phyloP scores from a whole-genome alignment of 306 rosid genomes.

The Glycine soja region DNA sequence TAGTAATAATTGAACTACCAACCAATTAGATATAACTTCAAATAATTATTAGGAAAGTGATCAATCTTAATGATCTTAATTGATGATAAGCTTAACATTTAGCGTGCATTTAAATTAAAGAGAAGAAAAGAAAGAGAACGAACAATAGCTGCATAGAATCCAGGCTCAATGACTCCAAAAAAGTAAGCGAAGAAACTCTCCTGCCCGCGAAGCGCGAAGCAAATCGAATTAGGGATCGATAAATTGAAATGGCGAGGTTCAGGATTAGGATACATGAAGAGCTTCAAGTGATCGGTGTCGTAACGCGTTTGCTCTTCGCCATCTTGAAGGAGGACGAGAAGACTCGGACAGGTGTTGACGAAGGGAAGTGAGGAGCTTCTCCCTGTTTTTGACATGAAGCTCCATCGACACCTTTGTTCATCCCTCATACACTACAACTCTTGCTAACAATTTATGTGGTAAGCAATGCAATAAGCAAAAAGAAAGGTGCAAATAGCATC shows the following conservation, averaged over 20 bases:
- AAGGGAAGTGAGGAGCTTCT: conserved; percentile 64
- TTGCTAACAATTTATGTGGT: background rate
- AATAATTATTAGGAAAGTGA: no score
- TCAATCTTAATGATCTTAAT: no score
- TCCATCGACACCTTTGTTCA: conserved; percentile 55
- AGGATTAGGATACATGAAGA: conserved; percentile 64
- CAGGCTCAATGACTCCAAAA: conserved; percentile 89
- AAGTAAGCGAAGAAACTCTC: conserved; percentile 95
- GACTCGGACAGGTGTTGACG: conserved; percentile 63
- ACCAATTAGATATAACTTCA: no score
- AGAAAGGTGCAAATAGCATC: no score
- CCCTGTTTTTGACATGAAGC: conserved; percentile 64
- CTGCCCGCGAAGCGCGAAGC: conserved; percentile 55
- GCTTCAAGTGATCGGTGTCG: conserved; percentile 88
- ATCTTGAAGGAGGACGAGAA: conserved; percentile 74
- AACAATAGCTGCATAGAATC: conserved; percentile 88
- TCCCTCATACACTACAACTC: no score
- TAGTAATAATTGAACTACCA: no score
- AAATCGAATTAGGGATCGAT: conserved; percentile 3
- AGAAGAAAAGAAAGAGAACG: conserved; percentile 45
- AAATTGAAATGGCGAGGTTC: background rate
- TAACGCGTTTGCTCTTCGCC: conserved; percentile 86
- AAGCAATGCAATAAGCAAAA: no score
- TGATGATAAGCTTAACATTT: no score
- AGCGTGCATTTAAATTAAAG: no score